Percentiles rank a stretch among this genome's conserved stretches.
These are phyloP conservation scores for Talaromyces albobiverticillius DNA, from an alignment of 2,329 filamentous ascomycete genomes.

Conservation along the genomic window DNA sequence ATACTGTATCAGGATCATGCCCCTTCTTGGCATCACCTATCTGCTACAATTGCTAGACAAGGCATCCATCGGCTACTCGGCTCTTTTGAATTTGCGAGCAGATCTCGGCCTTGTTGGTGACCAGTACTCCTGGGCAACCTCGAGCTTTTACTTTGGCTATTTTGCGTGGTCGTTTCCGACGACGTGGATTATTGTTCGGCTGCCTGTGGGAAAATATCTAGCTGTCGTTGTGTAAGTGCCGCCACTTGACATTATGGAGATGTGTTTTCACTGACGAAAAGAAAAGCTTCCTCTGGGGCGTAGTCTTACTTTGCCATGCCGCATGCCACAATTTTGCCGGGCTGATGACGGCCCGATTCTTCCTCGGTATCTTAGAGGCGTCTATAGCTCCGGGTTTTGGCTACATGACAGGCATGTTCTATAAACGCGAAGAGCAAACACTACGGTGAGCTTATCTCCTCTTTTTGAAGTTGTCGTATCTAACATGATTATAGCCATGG, in stretches of 20 bases:
- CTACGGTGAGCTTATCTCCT: conserved; percentile 54
- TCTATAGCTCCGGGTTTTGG: conserved; percentile 46
- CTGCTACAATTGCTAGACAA: conserved; percentile 49
- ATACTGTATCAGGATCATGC: neutral
- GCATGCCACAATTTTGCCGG: conserved; percentile 45
- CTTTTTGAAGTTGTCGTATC: conserved; percentile 50
- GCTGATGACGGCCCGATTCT: conserved; percentile 49
- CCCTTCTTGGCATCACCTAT: neutral
- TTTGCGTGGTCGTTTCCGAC: conserved; percentile 61
- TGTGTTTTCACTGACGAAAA: no score
- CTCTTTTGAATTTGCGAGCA: conserved; percentile 52
- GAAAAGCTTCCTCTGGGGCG: conserved; percentile 50
- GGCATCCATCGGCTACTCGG: conserved; percentile 54
- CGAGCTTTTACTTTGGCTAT: conserved; percentile 58
- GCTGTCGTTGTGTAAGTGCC: conserved; percentile 39
- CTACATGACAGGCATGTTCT: conserved; percentile 46
- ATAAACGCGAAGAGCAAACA: conserved; percentile 59
- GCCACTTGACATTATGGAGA: no score
- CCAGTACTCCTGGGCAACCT: conserved; percentile 57
- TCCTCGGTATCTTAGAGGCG: conserved; percentile 52
- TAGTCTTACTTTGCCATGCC: conserved; percentile 48
- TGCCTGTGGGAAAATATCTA: conserved; percentile 59
- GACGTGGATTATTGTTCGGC: conserved; percentile 58
- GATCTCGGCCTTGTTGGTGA: conserved; percentile 52
- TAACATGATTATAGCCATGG: neutral